phyloP scores from a whole-genome alignment of 2,329 filamentous ascomycete species.

The Aureobasidium sp. region DNA sequence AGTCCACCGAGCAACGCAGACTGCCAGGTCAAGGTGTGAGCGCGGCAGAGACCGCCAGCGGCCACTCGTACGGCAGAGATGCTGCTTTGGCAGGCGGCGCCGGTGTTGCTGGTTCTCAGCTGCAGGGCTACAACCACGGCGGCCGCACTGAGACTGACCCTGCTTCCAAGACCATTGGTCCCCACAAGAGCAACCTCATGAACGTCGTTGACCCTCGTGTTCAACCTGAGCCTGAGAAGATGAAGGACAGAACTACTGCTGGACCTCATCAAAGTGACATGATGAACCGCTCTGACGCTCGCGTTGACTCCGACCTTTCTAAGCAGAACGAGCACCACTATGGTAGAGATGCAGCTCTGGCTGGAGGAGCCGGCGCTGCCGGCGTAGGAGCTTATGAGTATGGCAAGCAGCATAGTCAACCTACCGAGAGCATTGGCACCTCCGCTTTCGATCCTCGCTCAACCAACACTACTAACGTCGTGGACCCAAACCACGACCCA shows the following conservation, averaged over 20 bases:
- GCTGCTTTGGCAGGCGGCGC: conserved; percentile 27
- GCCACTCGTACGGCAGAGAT: conserved; percentile 20
- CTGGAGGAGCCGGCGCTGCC: conserved; percentile 26
- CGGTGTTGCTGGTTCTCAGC: conserved; percentile 22
- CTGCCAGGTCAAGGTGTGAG: not conserved
- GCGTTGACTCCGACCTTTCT: conserved; percentile 15
- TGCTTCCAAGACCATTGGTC: conserved; percentile 14
- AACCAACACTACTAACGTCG: conserved; percentile 20
- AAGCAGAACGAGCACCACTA: conserved; percentile 13
- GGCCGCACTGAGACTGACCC: conserved; percentile 11
- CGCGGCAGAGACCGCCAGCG: not conserved
- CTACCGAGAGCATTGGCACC: conserved; percentile 18
- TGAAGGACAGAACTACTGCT: conserved; percentile 17
- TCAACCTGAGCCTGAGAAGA: conserved; percentile 10
- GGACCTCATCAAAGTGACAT: conserved; percentile 19
- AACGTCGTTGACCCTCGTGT: conserved; percentile 13
- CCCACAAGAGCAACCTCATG: conserved; percentile 13
- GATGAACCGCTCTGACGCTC: conserved; percentile 21
- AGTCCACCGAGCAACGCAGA: too few species aligned
- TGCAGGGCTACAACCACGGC: not conserved
- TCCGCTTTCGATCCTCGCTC: conserved; percentile 23
- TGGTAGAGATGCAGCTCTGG: conserved; percentile 22
- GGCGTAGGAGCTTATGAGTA: conserved; percentile 28
- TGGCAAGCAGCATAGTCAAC: conserved; percentile 18
- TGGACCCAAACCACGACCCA: conserved; percentile 18